A percentile compares a stretch with the other conserved stretches of the same genome.
Evolutionary conservation across 768 basidiomycete genomes (phyloP).

Genomic region (Lentinula guzmanii): DNA sequence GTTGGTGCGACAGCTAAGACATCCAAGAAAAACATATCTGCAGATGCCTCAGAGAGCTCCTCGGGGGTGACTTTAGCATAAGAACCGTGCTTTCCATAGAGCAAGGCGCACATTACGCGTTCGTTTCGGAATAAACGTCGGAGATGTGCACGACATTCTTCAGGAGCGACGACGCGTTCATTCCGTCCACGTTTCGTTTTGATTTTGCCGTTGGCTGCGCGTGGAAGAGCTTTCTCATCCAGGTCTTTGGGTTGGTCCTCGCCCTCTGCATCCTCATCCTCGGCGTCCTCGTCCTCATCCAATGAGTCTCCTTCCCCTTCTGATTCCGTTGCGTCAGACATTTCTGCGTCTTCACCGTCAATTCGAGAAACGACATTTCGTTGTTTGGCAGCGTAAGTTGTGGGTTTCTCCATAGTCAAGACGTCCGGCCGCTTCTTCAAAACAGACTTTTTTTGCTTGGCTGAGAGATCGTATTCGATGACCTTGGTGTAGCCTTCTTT

Average conservation of each 20-base stretch:
- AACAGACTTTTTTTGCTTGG: conserved; percentile 65
- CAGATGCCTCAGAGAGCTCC: conserved; percentile 63
- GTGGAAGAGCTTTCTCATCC: conserved; percentile 39
- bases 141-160: conserved; percentile 92
- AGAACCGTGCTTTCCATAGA: conserved; percentile 92
- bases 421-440: conserved; percentile 73
- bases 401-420: conserved; percentile 45
- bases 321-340: conserved; percentile 39
- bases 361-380: conserved; percentile 19
- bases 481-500: conserved; percentile 94
- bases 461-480: conserved; percentile 84
- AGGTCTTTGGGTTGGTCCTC: conserved; percentile 29
- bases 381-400: conserved; percentile 17
- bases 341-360: conserved; percentile 37
- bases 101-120: conserved; percentile 69
- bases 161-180: conserved; percentile 86
- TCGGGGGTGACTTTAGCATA: conserved; percentile 57
- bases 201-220: conserved; percentile 69
- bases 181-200: conserved; percentile 77
- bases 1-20: conserved; percentile 90
- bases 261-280: conserved; percentile 45
- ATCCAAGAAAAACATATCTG: conserved; percentile 98
- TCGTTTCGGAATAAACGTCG: conserved; percentile 86
- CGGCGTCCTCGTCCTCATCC: conserved; percentile 35
- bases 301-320: conserved; percentile 30